phyloP scores from a whole-genome alignment of 2,329 filamentous ascomycete genomes.

The Pleurostoma richardsiae region DNA sequence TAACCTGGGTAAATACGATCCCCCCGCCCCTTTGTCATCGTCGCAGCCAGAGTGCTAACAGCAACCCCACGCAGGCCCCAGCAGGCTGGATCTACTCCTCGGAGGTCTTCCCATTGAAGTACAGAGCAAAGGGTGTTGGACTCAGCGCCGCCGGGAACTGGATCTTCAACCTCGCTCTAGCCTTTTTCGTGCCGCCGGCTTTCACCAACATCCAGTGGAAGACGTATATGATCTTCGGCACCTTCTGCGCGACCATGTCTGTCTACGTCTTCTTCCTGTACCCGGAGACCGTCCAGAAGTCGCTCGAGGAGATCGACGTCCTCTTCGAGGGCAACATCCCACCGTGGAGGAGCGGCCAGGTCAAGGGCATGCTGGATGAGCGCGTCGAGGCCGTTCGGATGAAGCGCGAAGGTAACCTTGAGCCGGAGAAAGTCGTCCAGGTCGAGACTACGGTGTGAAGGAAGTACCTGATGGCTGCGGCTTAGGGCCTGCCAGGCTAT shows the following conservation, averaged over 20 bases:
- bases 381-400: slow-evolving; percentile 2
- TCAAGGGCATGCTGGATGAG: slow-evolving; percentile 6
- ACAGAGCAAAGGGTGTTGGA: slow-evolving; percentile 48
- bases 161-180: slow-evolving; percentile 45
- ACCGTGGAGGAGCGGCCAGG: slow-evolving; percentile 4
- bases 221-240: slow-evolving; percentile 45
- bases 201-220: slow-evolving; percentile 44
- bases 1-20: slow-evolving; percentile 20
- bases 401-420: not conserved
- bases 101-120: slow-evolving; percentile 36
- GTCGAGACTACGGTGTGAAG: too few relatives aligned
- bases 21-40: not conserved
- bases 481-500: too few relatives aligned
- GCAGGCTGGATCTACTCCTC: slow-evolving; percentile 24
- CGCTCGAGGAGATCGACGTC: slow-evolving; percentile 46
- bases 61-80: slow-evolving; percentile 9
- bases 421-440: too few relatives aligned
- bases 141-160: slow-evolving; percentile 46
- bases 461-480: too few relatives aligned
- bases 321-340: slow-evolving; percentile 33
- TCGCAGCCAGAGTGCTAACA: not conserved
- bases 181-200: slow-evolving; percentile 39
- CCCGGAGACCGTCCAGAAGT: slow-evolving; percentile 51
- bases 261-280: slow-evolving; percentile 49
- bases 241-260: slow-evolving; percentile 46